Conservation (phyloP, 306 rosid species). For the Senna siamea region DNA sequence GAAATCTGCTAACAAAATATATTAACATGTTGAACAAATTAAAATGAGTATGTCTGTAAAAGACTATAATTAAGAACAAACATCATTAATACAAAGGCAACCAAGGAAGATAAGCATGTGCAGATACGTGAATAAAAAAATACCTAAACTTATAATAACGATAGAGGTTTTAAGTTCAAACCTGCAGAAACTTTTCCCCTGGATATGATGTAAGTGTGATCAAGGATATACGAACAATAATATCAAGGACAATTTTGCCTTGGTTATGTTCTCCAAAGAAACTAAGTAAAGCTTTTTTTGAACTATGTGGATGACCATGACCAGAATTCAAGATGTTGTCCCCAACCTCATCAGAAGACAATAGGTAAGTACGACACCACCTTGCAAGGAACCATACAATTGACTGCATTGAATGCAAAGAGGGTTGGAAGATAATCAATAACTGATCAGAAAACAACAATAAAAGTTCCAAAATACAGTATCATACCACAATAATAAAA, state of each 20-base stretch:
- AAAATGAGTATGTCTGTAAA: background rate
- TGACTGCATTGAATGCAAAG: slow-evolving; percentile 68
- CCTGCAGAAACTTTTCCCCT: slow-evolving; percentile 95
- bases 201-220: slow-evolving; percentile 75
- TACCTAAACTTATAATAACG: slow-evolving; percentile 29
- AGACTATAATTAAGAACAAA: slow-evolving; percentile 4
- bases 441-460: slow-evolving; percentile 29
- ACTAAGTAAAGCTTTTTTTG: slow-evolving; percentile 57
- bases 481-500: too few species aligned
- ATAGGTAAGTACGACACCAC: slow-evolving; percentile 88
- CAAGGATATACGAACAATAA: slow-evolving; percentile 77
- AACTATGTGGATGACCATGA: slow-evolving; percentile 49
- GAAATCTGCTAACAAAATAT: slow-evolving; percentile 12
- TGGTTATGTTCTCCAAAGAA: slow-evolving; percentile 85
- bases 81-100: slow-evolving; percentile 30
- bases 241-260: slow-evolving; percentile 85
- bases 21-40: background rate
- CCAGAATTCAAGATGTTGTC: slow-evolving; percentile 51
- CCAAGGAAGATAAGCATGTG: slow-evolving; percentile 35
- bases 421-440: slow-evolving; percentile 18
- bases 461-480: slow-evolving; percentile 13
- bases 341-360: slow-evolving; percentile 69
- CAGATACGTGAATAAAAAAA: slow-evolving; percentile 17
- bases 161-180: slow-evolving; percentile 45
- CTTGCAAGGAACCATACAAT: slow-evolving; percentile 95